phyloP scores from a whole-genome alignment of 805 yeast species.

The Saturnispora kantuleensis region DNA sequence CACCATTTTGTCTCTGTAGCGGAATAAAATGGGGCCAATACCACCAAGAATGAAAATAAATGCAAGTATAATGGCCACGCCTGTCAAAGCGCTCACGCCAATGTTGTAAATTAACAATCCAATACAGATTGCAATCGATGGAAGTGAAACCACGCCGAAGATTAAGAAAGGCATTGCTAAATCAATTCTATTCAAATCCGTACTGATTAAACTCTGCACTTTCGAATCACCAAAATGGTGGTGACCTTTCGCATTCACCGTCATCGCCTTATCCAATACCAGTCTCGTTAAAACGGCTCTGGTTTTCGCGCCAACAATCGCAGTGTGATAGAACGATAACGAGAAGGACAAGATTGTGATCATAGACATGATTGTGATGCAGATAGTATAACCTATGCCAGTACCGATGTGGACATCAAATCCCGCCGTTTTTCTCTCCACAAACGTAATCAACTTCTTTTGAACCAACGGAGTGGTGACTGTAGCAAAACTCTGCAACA shows the following conservation, averaged over 20 bases:
- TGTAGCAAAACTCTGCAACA: conserved; percentile 34
- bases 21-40: conserved; percentile 35
- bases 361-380: conserved; percentile 43
- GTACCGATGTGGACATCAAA: conserved; percentile 35
- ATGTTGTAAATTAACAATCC: conserved; percentile 56
- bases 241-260: conserved; percentile 48
- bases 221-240: conserved; percentile 60
- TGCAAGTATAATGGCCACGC: conserved; percentile 44
- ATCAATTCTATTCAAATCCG: conserved; percentile 74
- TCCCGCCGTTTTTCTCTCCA: conserved; percentile 38
- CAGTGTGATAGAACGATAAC: conserved; percentile 40
- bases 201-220: conserved; percentile 69
- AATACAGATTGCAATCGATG: conserved; percentile 49
- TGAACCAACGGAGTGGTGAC: conserved; percentile 60
- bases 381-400: conserved; percentile 73
- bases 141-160: conserved; percentile 50
- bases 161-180: conserved; percentile 62
- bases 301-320: conserved; percentile 56
- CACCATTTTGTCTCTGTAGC: conserved; percentile 43
- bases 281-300: conserved; percentile 63
- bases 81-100: conserved; percentile 66
- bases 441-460: conserved; percentile 51
- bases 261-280: conserved; percentile 55
- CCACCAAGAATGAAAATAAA: conserved; percentile 36
- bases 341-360: conserved; percentile 32